These are phyloP conservation scores for Candida methanosorbosa DNA, from an alignment of 805 yeast species.

Conservation along the genomic window DNA sequence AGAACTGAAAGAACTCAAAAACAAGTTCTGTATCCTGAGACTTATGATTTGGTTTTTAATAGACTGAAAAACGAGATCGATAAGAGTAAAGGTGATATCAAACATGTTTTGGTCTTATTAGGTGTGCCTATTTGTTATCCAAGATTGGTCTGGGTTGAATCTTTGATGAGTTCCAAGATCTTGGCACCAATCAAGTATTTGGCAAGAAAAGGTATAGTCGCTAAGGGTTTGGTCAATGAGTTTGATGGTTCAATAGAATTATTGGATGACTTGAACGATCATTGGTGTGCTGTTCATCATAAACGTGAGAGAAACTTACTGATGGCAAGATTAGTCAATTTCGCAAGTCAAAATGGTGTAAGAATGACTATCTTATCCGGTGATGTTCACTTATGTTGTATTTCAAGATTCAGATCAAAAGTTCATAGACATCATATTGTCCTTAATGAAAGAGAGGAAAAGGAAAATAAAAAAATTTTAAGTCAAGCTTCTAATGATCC, in stretches of 20 bases:
- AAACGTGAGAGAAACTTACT: conserved; percentile 76
- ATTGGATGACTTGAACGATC: conserved; percentile 89
- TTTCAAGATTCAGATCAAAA: conserved; percentile 67
- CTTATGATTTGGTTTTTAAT: conserved; percentile 55
- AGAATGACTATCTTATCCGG: conserved; percentile 85
- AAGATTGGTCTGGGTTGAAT: conserved; percentile 84
- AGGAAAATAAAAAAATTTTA: conserved; percentile 32
- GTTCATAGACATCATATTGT: conserved; percentile 30
- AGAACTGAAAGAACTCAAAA: conserved; percentile 77
- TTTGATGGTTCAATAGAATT: conserved; percentile 90
- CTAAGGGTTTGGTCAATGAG: conserved; percentile 74
- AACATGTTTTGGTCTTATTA: conserved; percentile 73
- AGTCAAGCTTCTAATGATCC: conserved; percentile 60
- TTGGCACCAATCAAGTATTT: conserved; percentile 57
- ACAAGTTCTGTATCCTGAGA: conserved; percentile 41
- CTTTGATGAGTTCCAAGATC: conserved; percentile 51
- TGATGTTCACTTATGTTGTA: conserved; percentile 84
- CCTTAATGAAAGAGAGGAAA: conserved; percentile 24
- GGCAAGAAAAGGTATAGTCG: conserved; percentile 53
- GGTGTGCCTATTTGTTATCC: conserved; percentile 97
- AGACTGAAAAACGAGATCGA: conserved; percentile 50
- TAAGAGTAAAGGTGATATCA: conserved; percentile 42
- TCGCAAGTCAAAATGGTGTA: conserved; percentile 55
- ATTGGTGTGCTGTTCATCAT: conserved; percentile 90
- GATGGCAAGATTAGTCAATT: conserved; percentile 49